Conservation (phyloP, 75 land plant species). For the Picea sitchensis region DNA sequence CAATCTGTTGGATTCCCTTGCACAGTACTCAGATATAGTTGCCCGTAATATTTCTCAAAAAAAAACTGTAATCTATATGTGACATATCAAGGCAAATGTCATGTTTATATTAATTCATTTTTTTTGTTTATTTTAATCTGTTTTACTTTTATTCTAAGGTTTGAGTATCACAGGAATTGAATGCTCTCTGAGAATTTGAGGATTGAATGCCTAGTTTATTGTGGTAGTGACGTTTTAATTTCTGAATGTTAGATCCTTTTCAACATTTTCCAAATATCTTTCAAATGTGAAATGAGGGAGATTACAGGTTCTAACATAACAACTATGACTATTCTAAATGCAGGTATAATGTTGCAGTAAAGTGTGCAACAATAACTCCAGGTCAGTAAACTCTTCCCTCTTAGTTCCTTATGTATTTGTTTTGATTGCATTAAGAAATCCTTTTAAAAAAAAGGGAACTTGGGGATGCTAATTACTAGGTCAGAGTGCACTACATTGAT, state of each 20-base stretch:
- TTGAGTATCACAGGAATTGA: too few relatives aligned
- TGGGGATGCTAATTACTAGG: not conserved
- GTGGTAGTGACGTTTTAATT: not conserved
- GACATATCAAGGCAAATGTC: too few relatives aligned
- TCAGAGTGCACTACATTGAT: not conserved
- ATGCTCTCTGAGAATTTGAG: too few relatives aligned
- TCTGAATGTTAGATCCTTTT: not conserved
- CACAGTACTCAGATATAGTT: too few relatives aligned
- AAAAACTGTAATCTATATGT: too few relatives aligned
- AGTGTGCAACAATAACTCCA: constrained; percentile 92
- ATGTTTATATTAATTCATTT: too few relatives aligned
- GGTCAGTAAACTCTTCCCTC: constrained; percentile 33
- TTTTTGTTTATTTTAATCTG: too few relatives aligned
- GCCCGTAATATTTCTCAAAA: too few relatives aligned
- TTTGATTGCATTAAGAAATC: not conserved
- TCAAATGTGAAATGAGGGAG: not conserved
- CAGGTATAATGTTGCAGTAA: constrained; percentile 90
- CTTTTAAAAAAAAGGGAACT: not conserved
- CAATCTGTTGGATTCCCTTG: too few relatives aligned
- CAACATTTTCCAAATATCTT: not conserved
- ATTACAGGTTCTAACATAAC: constrained; percentile 2
- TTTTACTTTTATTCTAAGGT: too few relatives aligned
- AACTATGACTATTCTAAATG: not conserved
- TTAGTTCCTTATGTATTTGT: not conserved
- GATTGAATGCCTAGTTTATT: not conserved